phyloP scores from a whole-genome alignment of 2,329 filamentous ascomycete species.

The Zymoseptoria crescenta region DNA sequence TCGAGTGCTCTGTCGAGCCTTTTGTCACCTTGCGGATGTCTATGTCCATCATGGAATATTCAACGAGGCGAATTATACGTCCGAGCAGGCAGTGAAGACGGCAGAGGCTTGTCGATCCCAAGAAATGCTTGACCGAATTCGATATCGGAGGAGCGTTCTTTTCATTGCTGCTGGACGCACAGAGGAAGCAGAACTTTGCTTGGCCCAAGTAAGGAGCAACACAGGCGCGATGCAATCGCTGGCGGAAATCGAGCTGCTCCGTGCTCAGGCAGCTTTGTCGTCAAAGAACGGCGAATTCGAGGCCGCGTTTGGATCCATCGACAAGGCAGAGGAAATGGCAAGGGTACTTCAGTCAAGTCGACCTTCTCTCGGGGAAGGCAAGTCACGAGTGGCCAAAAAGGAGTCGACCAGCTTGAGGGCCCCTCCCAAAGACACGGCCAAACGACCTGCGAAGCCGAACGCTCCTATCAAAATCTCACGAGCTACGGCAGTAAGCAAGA shows the following conservation, averaged over 20 bases:
- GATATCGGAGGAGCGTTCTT: conserved; percentile 18
- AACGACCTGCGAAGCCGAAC: neutral
- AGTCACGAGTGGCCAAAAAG: neutral
- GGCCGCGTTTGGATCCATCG: conserved; percentile 14
- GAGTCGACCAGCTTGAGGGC: neutral
- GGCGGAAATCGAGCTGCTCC: conserved; percentile 12
- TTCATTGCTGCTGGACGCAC: conserved; percentile 18
- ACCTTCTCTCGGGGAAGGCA: neutral
- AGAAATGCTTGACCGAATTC: conserved; percentile 10
- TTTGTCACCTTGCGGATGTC: conserved; percentile 66
- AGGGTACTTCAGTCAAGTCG: conserved; percentile 2
- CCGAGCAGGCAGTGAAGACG: conserved; percentile 73
- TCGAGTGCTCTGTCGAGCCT: conserved; percentile 60
- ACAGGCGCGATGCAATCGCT: conserved; percentile 3
- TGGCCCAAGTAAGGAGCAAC: conserved; percentile 11
- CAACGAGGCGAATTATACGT: conserved; percentile 80
- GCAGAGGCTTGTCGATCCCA: conserved; percentile 41
- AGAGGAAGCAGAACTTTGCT: conserved; percentile 26
- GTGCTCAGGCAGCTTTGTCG: conserved; percentile 17
- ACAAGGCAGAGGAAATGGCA: conserved; percentile 12
- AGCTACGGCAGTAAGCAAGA: neutral
- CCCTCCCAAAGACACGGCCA: neutral
- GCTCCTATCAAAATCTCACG: neutral
- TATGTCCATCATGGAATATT: conserved; percentile 81
- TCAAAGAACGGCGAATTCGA: conserved; percentile 15